A percentile compares a stretch with the other conserved stretches of the same genome.
Evolutionary conservation across 192 early-diverging fungal species (phyloP).

Genomic region (Podila epigama): DNA sequence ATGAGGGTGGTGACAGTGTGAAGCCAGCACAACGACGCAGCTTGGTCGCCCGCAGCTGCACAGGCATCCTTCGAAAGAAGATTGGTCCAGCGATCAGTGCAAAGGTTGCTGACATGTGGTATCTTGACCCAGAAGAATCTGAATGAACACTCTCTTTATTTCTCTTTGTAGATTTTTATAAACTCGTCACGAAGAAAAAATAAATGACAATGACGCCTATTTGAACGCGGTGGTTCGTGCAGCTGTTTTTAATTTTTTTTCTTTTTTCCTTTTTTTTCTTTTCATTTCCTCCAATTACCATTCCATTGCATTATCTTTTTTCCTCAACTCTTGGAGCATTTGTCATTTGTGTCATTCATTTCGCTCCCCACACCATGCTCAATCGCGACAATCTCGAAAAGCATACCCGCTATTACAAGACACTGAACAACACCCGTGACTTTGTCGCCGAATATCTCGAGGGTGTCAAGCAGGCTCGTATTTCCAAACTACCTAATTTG

Average conservation of each 20-base stretch:
- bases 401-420: constrained; percentile 18
- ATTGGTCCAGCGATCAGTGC: constrained; percentile 61
- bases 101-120: constrained; percentile 69
- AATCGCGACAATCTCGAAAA: constrained; percentile 18
- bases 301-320: neutral
- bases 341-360: too few relatives aligned
- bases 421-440: constrained; percentile 22
- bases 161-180: neutral
- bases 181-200: neutral
- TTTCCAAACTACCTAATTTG: neutral
- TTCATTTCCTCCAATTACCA: neutral
- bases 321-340: too few relatives aligned
- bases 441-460: constrained; percentile 26
- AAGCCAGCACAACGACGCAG: constrained; percentile 44
- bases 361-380: neutral
- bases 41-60: constrained; percentile 52
- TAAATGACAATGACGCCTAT: too few relatives aligned
- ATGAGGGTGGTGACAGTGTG: constrained; percentile 6
- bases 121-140: constrained; percentile 49
- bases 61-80: constrained; percentile 51
- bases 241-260: too few relatives aligned
- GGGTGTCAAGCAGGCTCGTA: neutral
- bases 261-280: neutral
- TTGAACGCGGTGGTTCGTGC: too few relatives aligned
- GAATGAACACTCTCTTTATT: too few relatives aligned